Conservation (phyloP, 23 red algal species). For the Chondrus crispus region DNA sequence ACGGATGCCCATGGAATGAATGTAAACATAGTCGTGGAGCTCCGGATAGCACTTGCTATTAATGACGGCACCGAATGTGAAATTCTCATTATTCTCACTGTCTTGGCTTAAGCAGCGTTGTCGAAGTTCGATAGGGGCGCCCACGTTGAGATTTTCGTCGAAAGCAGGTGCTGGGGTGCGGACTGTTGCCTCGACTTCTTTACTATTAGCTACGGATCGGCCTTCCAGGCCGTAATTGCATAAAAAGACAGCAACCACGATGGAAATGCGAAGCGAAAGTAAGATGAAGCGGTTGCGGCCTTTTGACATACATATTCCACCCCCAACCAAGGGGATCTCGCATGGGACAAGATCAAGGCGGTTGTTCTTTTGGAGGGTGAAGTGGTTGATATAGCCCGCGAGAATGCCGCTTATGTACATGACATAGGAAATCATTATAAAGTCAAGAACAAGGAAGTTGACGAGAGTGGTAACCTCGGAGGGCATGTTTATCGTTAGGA, state of each 20-base stretch:
- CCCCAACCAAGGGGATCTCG: neutral
- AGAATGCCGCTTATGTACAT: neutral
- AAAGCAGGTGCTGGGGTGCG: neutral
- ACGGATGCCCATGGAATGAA: neutral
- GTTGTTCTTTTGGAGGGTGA: neutral
- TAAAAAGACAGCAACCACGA: neutral
- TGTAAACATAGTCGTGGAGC: neutral
- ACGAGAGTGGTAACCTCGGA: neutral
- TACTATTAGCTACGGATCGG: neutral
- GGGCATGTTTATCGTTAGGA: neutral
- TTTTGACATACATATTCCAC: neutral
- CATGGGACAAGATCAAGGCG: neutral
- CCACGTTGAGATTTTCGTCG: neutral
- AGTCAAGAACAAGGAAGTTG: constrained; percentile 6
- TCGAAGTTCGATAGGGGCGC: neutral
- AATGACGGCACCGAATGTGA: neutral
- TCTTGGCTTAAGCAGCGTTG: neutral
- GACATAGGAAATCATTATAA: neutral
- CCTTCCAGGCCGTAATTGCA: neutral
- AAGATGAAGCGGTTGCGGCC: neutral
- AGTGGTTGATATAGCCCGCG: neutral
- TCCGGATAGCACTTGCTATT: neutral
- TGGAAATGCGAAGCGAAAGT: neutral
- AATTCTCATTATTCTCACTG: neutral
- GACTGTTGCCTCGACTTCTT: neutral